Evolutionary conservation across 371 early-diverging fungal genomes (phyloP), one percentile per base, ranked within the genome.

Genomic region (Zychaea mexicana): DNA sequence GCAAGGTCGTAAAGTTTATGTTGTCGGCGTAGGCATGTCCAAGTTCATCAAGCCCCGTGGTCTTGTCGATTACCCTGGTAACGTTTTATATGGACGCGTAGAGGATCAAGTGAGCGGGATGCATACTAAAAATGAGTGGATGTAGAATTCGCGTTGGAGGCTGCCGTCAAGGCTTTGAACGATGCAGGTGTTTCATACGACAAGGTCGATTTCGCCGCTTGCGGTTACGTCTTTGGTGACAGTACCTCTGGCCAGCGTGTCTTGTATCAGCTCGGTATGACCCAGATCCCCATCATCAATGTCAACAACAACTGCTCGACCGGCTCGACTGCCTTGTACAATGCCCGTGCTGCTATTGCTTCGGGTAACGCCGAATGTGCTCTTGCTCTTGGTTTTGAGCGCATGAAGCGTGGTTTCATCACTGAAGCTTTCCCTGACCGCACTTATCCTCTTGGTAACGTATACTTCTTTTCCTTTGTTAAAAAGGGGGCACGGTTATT

Each of bases 221-320:
- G 82, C 38, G 89, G 87, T 24, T 88, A 86, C 67, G 81, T 81
- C 65, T 88, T 83, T 64, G 90, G 88, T 60, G 93, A 93, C 67
- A 85, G 85, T 31, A 90, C 90, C 2, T 85, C 85, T 30, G 93
- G 92, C n/a, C 92, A 92, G 76, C 84, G 93, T 42, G 87, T 87
- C 2, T 68, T 92, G 26, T 90, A 89, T 66, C 88, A 86, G 65
- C 74, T 89, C 9, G 90, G 88, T 31, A 86, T 85, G 88, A 86
- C 88, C 21, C 85, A 85, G 71, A 88, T 89, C 60, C 85, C 80
- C 24, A 72, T 77, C 28, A 73, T 73, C 66, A 93, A 93, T 66
- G 90, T 90, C 66, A 92, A 92, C 76, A 93, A 92, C 84, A 91
- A 92, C 74, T 91, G 93, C 72, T 84, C 90, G 4, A 91, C 92